Evolutionary conservation across 345 rosid genomes (phyloP), one percentile per base, ranked within the genome.

Genomic region (Kandelia obovata): DNA sequence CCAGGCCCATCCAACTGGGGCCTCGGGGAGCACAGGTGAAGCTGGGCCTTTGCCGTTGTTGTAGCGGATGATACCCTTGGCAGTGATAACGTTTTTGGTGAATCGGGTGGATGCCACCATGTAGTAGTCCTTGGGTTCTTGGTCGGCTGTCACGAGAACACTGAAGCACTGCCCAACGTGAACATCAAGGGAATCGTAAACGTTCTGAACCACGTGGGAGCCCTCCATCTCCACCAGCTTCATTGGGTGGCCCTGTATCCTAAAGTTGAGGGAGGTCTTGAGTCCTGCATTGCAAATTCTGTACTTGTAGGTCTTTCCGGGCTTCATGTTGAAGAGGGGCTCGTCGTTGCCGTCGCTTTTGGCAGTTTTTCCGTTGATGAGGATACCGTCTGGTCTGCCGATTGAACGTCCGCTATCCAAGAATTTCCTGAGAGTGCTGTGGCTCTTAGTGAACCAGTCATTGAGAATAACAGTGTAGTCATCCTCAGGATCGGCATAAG

Each of bases 1-100:
- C 82, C 82, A 79, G 3, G 82, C 79, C 82, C 82, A 79, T 9
- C 82, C 82, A 15, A 51, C 71, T 0, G 82, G 82, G 13, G 79
- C 75, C 57, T 71, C 63, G 0, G 78, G 81, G 46, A 78, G 64
- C 15, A 53, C 78, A 16, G 71, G 72, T 3, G 77, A 78, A 7
- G 81, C 74, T 7, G 71, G 74, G 49, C 61, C 72, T 30, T 73
- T 70, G 69, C 72, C 61, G 16, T 67, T 58, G 13, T 68, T 43
- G 51, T 78, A 78, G 21, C 72, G 34, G 25, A 78, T 43, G 35
- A 78, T 35, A 5, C 71, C 81, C 15, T 73, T 73, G 20, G 62
- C 61, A 19, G 72, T 66, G 27, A 61, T 60, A 7, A 73, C 78
- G 3, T 63, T 35, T 69, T 78, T 78, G 37, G 53, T 66, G 69